phyloP scores from a whole-genome alignment of 2,329 filamentous ascomycete genomes.

The Microcyclosporella mali region DNA sequence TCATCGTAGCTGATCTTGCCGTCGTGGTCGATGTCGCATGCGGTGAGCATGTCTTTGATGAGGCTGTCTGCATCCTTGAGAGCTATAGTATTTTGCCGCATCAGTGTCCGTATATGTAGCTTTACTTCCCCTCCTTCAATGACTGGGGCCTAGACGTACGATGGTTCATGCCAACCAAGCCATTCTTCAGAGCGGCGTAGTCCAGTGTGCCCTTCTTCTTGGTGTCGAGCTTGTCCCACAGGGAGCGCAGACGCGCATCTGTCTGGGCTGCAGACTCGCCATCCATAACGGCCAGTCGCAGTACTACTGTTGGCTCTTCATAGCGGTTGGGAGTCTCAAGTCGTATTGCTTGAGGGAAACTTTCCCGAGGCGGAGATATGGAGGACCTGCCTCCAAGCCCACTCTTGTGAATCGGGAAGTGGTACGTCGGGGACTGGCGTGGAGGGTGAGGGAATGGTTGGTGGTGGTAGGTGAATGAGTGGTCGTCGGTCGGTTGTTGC shows the following conservation, averaged over 20 bases:
- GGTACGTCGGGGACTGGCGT: background rate
- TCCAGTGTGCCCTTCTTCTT: constrained; percentile 73
- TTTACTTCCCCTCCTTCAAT: background rate
- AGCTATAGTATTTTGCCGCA: constrained; percentile 38
- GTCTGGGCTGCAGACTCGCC: constrained; percentile 70
- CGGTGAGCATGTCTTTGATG: constrained; percentile 70
- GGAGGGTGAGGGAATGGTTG: background rate
- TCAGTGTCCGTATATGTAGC: constrained; percentile 6
- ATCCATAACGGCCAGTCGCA: constrained; percentile 49
- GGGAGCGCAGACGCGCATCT: constrained; percentile 71
- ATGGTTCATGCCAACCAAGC: constrained; percentile 82
- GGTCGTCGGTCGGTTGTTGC: too few species aligned
- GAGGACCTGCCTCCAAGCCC: background rate
- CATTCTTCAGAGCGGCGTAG: constrained; percentile 74
- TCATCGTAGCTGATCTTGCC: constrained; percentile 90
- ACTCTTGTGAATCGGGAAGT: background rate
- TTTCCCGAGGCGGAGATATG: background rate
- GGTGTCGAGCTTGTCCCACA: constrained; percentile 80
- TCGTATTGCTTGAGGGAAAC: constrained; percentile 9
- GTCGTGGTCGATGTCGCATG: constrained; percentile 81
- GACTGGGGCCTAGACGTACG: constrained; percentile 51
- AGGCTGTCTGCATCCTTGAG: constrained; percentile 88
- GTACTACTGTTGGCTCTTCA: constrained; percentile 8
- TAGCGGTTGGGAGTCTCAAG: constrained; percentile 7
- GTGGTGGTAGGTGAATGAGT: too few species aligned